Conservation (phyloP, 768 basidiomycete species). For the Nidularia pulvinata region DNA sequence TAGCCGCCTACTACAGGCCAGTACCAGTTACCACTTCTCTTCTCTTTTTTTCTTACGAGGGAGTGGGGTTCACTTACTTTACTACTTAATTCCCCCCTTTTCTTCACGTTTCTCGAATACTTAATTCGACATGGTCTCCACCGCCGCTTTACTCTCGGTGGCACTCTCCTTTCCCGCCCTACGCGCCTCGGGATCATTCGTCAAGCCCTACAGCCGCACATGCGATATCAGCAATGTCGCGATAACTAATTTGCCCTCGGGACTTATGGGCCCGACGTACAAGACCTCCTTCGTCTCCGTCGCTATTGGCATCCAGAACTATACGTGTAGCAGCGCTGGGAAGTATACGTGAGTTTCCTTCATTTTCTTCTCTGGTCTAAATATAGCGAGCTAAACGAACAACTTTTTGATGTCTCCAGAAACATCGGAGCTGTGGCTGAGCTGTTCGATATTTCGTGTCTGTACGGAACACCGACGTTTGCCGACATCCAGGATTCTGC, state of each 20-base stretch:
- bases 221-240: conserved; percentile 20
- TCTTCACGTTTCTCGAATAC: neutral
- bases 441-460: conserved; percentile 55
- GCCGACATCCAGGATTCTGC: conserved; percentile 18
- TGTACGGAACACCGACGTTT: conserved; percentile 28
- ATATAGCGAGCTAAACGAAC: too few species aligned
- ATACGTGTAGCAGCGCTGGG: conserved; percentile 44
- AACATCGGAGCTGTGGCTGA: conserved; percentile 49
- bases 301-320: conserved; percentile 54
- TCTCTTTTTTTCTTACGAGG: too few species aligned
- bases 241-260: conserved; percentile 19
- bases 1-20: too few species aligned
- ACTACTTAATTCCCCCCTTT: neutral
- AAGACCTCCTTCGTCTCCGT: conserved; percentile 38
- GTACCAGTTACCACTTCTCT: too few species aligned
- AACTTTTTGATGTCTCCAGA: conserved; percentile 17
- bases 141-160: neutral
- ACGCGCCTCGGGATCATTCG: neutral
- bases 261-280: conserved; percentile 30
- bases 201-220: conserved; percentile 4
- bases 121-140: neutral
- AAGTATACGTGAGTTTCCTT: conserved; percentile 40
- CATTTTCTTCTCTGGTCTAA: neutral
- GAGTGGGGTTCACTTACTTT: too few species aligned
- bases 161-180: neutral